Evolutionary conservation across 345 rosid genomes (phyloP).

Genomic region (Brassica nigra): DNA sequence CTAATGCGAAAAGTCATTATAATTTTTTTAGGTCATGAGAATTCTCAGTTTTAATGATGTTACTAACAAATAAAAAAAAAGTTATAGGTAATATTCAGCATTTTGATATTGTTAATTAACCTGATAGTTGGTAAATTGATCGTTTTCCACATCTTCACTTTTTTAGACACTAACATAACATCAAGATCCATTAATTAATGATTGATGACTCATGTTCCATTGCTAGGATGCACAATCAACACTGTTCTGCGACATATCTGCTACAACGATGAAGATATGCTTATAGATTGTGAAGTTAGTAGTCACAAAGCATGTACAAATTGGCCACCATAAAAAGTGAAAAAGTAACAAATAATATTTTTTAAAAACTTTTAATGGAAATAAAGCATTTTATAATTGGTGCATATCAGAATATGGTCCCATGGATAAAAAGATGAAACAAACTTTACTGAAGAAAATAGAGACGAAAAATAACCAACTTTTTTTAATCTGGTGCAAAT

Average conservation of each 20-base stretch:
- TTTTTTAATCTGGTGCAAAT: conserved; percentile 18
- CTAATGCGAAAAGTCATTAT: neutral
- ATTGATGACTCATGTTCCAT: conserved; percentile 37
- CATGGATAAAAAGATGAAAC: conserved; percentile 5
- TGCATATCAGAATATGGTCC: conserved; percentile 27
- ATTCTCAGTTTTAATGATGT: too few relatives aligned
- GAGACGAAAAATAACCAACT: neutral
- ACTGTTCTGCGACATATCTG: conserved; percentile 17
- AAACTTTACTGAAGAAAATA: conserved; percentile 1
- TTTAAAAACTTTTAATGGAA: conserved; percentile 20
- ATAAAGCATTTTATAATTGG: conserved; percentile 32
- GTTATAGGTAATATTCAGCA: neutral
- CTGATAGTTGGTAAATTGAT: neutral
- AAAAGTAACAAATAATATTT: neutral
- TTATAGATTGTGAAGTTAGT: neutral
- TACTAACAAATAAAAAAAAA: too few relatives aligned
- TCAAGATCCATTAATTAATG: conserved; percentile 23
- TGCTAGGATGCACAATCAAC: conserved; percentile 13
- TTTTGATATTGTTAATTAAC: neutral
- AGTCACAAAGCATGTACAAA: neutral
- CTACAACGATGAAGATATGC: neutral
- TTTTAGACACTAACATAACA: neutral
- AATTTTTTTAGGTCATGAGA: too few relatives aligned
- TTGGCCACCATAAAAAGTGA: neutral
- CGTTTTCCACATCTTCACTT: neutral